Conservation (phyloP, 371 early-diverging fungal species). For the Mortierella sp. region DNA sequence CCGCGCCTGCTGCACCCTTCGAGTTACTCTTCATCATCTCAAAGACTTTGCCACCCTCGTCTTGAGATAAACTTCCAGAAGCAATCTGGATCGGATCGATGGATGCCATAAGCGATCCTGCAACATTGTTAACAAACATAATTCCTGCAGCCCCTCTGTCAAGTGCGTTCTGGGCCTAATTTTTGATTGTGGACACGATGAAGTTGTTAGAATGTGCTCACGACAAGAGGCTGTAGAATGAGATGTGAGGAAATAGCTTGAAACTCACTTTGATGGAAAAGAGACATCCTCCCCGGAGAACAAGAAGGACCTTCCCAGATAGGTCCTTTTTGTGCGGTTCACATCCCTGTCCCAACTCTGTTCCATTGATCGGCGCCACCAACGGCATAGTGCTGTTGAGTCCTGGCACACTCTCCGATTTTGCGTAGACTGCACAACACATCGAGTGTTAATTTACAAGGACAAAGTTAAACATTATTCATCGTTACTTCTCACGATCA, state of each 20-base stretch:
- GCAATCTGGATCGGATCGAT: background rate
- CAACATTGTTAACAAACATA: slow-evolving; percentile 36
- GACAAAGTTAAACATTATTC: too few species aligned
- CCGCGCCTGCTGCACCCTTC: background rate
- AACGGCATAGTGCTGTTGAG: slow-evolving; percentile 7
- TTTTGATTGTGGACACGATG: background rate
- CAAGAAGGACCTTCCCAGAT: slow-evolving; percentile 28
- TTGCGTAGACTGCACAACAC: slow-evolving; percentile 13
- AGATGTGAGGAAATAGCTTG: background rate
- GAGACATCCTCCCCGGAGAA: slow-evolving; percentile 26
- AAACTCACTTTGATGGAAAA: slow-evolving; percentile 22
- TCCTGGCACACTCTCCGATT: slow-evolving; percentile 5
- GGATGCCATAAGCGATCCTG: slow-evolving; percentile 1
- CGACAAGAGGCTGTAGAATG: too few species aligned
- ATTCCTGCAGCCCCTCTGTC: slow-evolving; percentile 33
- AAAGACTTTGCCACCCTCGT: slow-evolving; percentile 11
- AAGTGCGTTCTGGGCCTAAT: slow-evolving; percentile 30
- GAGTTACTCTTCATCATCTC: slow-evolving; percentile 1
- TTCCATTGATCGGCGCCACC: slow-evolving; percentile 23
- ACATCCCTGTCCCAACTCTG: slow-evolving; percentile 22
- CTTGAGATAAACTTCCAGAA: slow-evolving; percentile 7
- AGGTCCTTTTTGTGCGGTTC: slow-evolving; percentile 13
- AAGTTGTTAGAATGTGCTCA: too few species aligned
- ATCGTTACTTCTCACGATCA: background rate
- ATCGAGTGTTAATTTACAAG: too few species aligned